Conservation (phyloP, 2,329 filamentous ascomycete genomes). For the Fusarium oxysporum region DNA sequence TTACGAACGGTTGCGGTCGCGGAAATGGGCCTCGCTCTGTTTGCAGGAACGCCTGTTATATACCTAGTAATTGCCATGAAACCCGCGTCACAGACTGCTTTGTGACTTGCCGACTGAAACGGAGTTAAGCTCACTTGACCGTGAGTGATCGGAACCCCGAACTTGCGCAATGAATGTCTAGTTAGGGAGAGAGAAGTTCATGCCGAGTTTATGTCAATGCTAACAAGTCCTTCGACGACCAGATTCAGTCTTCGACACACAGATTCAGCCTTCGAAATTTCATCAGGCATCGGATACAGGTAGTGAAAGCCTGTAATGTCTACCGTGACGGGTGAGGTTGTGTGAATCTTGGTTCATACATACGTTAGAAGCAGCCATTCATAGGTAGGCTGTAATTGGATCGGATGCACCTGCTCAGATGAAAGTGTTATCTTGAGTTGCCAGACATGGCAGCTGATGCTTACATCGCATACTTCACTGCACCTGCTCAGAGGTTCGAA, state of each 20-base stretch:
- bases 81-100: background rate
- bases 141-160: background rate
- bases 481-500: background rate
- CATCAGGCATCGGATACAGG: background rate
- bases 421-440: background rate
- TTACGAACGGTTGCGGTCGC: accelerated
- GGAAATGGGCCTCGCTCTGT: background rate
- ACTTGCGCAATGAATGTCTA: background rate
- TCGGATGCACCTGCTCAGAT: background rate
- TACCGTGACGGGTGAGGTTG: background rate
- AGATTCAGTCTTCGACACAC: no score
- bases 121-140: background rate
- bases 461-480: background rate
- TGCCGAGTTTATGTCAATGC: background rate
- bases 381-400: background rate
- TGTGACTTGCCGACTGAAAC: background rate
- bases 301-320: background rate
- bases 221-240: background rate
- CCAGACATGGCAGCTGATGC: background rate
- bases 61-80: background rate
- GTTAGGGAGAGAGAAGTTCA: background rate
- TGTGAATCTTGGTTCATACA: background rate
- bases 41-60: background rate
- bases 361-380: background rate
- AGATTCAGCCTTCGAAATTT: background rate